These are phyloP conservation scores for Penicillium cataractarum DNA, from an alignment of 495 filamentous ascomycete species.

Conservation along the genomic window DNA sequence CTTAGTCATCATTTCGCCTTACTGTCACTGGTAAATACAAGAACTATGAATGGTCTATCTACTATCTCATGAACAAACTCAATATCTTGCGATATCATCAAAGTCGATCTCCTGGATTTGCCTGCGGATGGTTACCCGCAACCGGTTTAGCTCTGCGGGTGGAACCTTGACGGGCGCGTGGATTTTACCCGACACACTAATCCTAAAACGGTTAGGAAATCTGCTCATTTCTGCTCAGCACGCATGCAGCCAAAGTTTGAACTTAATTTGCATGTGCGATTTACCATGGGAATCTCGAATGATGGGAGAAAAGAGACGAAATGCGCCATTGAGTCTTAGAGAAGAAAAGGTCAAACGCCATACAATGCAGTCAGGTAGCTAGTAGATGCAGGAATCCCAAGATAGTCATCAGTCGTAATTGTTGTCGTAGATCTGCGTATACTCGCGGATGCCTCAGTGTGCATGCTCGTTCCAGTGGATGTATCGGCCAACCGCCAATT, in stretches of 20 bases:
- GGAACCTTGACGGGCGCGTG: not conserved
- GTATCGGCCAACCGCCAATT: constrained; percentile 77
- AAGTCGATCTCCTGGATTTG: not conserved
- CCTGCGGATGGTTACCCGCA: constrained; percentile 3
- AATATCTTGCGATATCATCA: constrained; percentile 21
- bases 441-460: constrained; percentile 21
- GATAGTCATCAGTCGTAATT: constrained; percentile 1
- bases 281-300: not conserved
- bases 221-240: constrained; percentile 36
- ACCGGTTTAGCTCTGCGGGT: not conserved
- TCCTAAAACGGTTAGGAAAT: constrained; percentile 30
- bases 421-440: not conserved
- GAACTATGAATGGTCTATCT: not conserved
- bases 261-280: not conserved
- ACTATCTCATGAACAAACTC: not conserved
- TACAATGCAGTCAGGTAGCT: not conserved
- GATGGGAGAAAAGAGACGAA: not conserved
- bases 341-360: not conserved
- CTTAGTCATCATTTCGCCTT: too few species aligned
- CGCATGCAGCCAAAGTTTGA: constrained; percentile 3
- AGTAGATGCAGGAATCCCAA: not conserved
- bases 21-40: not conserved
- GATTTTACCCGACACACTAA: constrained; percentile 16
- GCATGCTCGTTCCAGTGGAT: constrained; percentile 37
- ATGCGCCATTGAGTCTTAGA: not conserved